Percentiles rank a stretch among this genome's conserved stretches.
Evolutionary conservation across 2,329 filamentous ascomycete species (phyloP).

Genomic region (Cadophora malorum): DNA sequence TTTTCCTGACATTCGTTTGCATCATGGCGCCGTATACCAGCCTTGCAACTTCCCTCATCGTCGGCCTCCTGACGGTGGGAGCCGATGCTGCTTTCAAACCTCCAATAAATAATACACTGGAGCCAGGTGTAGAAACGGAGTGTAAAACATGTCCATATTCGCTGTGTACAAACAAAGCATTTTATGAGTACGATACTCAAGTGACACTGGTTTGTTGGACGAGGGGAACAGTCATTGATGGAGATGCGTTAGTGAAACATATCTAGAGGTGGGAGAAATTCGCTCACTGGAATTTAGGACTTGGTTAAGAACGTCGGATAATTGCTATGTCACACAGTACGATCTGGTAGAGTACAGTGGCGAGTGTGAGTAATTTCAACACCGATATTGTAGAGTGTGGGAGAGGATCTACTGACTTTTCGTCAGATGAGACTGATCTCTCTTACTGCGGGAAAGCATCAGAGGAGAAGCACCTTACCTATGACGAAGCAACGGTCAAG

Average conservation of each 20-base stretch:
- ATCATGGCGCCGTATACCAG: constrained; percentile 6
- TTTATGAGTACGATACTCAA: constrained; percentile 25
- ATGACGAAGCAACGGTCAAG: constrained; percentile 25
- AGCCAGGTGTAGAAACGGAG: constrained; percentile 32
- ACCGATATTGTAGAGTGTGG: background rate
- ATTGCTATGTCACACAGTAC: constrained; percentile 36
- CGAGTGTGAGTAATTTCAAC: constrained; percentile 28
- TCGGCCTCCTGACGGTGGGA: background rate
- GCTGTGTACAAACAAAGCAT: constrained; percentile 34
- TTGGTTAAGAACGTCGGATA: constrained; percentile 36
- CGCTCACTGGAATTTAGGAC: constrained; percentile 22
- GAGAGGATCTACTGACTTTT: background rate
- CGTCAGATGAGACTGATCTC: constrained; percentile 30
- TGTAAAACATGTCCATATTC: constrained; percentile 39
- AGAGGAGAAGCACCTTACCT: constrained; percentile 29
- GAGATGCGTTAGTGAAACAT: constrained; percentile 30
- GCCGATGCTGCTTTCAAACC: constrained; percentile 24
- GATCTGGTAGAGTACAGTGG: constrained; percentile 32
- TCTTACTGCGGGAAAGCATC: constrained; percentile 32
- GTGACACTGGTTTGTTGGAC: constrained; percentile 36
- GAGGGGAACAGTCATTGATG: constrained; percentile 31
- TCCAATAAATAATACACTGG: constrained; percentile 34
- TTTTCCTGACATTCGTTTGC: background rate
- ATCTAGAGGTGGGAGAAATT: background rate
- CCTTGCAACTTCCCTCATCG: background rate